A percentile compares a stretch with the other conserved stretches of the same genome.
Evolutionary conservation across 179 eudicot genomes (phyloP).

Genomic region (Monotropa hypopitys): DNA sequence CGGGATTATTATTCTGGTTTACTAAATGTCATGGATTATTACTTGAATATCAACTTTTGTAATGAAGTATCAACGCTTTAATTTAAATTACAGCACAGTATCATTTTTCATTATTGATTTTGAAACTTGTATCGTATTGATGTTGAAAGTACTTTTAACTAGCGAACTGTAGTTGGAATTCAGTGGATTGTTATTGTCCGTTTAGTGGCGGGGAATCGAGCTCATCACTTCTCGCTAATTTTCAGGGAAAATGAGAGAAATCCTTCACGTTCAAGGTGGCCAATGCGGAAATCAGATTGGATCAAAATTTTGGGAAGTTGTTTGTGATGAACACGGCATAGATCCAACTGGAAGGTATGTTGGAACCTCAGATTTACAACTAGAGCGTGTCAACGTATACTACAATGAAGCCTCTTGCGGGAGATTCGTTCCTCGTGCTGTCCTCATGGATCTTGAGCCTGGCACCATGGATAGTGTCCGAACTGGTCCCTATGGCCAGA

Average conservation of each 20-base stretch:
- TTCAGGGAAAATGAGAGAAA: slow-evolving; percentile 63
- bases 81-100: neutral
- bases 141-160: neutral
- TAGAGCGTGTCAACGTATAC: slow-evolving; percentile 51
- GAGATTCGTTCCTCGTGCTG: slow-evolving; percentile 53
- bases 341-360: slow-evolving; percentile 37
- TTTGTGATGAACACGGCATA: slow-evolving; percentile 61
- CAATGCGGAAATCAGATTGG: slow-evolving; percentile 86
- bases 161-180: neutral
- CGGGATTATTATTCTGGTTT: neutral
- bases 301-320: slow-evolving; percentile 75
- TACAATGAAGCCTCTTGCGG: slow-evolving; percentile 55
- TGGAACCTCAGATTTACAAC: slow-evolving; percentile 31
- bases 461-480: slow-evolving; percentile 53
- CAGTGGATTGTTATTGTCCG: neutral
- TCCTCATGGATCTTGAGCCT: slow-evolving; percentile 62
- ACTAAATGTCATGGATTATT: neutral
- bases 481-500: slow-evolving; percentile 47
- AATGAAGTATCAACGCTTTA: neutral
- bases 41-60: neutral
- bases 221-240: neutral
- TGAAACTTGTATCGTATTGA: neutral
- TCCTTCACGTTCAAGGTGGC: slow-evolving; percentile 76
- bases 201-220: neutral
- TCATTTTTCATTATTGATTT: neutral